These are phyloP conservation scores for Triangularia verruculosa DNA, from an alignment of 2,329 filamentous ascomycete species.

Conservation along the genomic window DNA sequence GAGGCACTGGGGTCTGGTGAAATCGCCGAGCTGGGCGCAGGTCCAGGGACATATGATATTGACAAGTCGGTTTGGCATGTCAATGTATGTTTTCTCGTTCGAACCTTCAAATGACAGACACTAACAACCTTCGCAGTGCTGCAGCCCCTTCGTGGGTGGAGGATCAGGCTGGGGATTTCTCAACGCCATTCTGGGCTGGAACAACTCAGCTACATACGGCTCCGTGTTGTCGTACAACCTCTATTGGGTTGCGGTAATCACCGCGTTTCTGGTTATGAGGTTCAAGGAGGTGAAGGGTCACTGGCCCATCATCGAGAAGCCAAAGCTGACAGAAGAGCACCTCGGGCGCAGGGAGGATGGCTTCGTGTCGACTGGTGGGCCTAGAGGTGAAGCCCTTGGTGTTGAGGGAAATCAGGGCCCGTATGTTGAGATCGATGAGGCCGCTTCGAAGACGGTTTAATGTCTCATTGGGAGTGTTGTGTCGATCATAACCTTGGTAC, in stretches of 20 bases:
- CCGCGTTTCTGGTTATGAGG: constrained; percentile 61
- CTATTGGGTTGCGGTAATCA: constrained; percentile 76
- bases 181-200: constrained; percentile 83
- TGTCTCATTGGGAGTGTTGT: neutral
- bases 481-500: neutral
- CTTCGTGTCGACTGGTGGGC: neutral
- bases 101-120: too few species aligned
- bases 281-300: constrained; percentile 61
- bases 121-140: constrained; percentile 56
- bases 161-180: constrained; percentile 84
- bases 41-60: constrained; percentile 76
- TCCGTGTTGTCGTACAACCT: constrained; percentile 84
- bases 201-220: constrained; percentile 83
- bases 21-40: constrained; percentile 46
- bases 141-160: constrained; percentile 68
- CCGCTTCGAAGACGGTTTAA: neutral
- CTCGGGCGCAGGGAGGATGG: neutral
- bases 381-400: neutral
- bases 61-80: constrained; percentile 76
- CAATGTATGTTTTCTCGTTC: constrained; percentile 52
- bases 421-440: neutral
- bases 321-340: constrained; percentile 6
- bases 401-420: neutral
- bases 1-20: constrained; percentile 58
- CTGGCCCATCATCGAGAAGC: constrained; percentile 43